A percentile compares a stretch with the other conserved stretches of the same genome.
These are phyloP conservation scores for Ambrosia trifida DNA, from an alignment of 129 eudicot species.

Conservation along the genomic window DNA sequence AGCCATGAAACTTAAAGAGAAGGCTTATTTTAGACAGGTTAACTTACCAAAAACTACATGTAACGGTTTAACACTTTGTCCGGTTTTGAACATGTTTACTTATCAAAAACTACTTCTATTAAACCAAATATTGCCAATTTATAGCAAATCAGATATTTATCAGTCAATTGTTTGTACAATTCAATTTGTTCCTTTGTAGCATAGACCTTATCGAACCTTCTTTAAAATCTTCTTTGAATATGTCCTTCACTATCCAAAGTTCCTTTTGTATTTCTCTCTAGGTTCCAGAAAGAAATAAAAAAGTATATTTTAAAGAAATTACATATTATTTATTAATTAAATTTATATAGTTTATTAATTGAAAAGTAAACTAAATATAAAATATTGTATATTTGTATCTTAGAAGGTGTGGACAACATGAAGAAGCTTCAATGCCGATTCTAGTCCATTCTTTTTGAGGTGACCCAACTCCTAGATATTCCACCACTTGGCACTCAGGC, in stretches of 20 bases:
- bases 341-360: not conserved
- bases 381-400: not conserved
- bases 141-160: not conserved
- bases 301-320: not conserved
- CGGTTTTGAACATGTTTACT: not conserved
- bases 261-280: conserved; percentile 14
- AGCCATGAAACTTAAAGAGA: no score
- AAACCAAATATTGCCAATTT: not conserved
- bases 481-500: conserved; percentile 37
- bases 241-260: conserved; percentile 12
- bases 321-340: not conserved
- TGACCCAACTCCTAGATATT: conserved; percentile 31
- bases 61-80: no score
- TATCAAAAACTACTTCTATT: not conserved
- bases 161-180: not conserved
- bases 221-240: conserved; percentile 21
- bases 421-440: conserved; percentile 35
- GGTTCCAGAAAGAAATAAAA: not conserved
- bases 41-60: no score
- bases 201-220: conserved; percentile 2
- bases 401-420: conserved; percentile 28
- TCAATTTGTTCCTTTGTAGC: conserved; percentile 2
- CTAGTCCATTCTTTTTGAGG: conserved; percentile 37
- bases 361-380: not conserved
- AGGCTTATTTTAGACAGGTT: no score